Evolutionary conservation across 345 rosid species (phyloP).

Genomic region (Syzygium oleosum): DNA sequence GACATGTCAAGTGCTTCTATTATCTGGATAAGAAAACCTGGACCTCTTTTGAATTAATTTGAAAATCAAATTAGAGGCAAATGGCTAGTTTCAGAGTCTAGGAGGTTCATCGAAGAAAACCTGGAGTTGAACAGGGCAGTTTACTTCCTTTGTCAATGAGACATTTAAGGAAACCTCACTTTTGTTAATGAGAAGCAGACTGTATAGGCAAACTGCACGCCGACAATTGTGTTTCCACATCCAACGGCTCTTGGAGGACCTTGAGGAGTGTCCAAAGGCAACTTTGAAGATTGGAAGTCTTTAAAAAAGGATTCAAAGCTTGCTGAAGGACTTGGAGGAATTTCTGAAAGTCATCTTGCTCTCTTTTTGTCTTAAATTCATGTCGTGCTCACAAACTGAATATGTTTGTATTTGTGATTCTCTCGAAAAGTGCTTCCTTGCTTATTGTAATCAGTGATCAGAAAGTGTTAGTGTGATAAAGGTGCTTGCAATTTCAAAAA

Average conservation of each 20-base stretch:
- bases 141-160: rapidly evolving
- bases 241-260: rapidly evolving
- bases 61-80: background rate
- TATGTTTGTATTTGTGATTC: no score
- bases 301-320: no score
- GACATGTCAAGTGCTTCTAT: background rate
- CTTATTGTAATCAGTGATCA: background rate
- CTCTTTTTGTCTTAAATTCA: no score
- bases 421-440: background rate
- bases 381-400: no score
- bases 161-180: background rate
- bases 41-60: background rate
- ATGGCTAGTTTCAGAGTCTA: background rate
- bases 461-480: no score
- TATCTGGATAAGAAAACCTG: background rate
- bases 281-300: background rate
- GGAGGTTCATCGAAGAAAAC: no score
- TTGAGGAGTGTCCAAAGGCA: background rate
- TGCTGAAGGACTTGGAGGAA: background rate
- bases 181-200: no score
- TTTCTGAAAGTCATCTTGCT: background rate
- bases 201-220: background rate
- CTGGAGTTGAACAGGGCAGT: no score
- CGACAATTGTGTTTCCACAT: rapidly evolving
- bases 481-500: background rate